Evolutionary conservation across 257 asterid genomes (phyloP), one percentile per base, ranked within the genome.

Genomic region (Capsicum pubescens): DNA sequence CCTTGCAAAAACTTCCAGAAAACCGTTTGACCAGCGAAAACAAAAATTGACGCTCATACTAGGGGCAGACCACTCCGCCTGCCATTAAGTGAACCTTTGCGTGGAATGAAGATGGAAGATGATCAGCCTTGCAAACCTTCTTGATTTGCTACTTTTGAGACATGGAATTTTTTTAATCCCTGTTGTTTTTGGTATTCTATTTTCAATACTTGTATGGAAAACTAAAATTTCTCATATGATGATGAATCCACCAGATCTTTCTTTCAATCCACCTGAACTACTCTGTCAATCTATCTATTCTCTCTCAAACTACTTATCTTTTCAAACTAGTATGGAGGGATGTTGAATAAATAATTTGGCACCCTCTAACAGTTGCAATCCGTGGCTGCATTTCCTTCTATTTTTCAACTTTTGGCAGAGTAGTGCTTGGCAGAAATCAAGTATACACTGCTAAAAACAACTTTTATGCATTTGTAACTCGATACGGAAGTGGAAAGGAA

Each of bases 1-100:
- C 96, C 50, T 86, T 93, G 80, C 92, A 89, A 84, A 74, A 76
- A 6, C 86, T 93, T 71, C 79, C 91, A 0, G 92, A 85, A 19
- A 91, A 91, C 79, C 79, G 44, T 9, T 26, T 83, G 85, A 87
- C 59, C 44, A 81, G 68, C 46, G 89, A 71, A 85, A 52, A 84
- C 7, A 66, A 32, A 9, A 21, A 57, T 57, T 86, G 81, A 82
- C 67, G 84, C 76, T 84, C 42, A 21, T 19, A 8, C 26, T 50
- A 76, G 81, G 68, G 81, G 74, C 83, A 72, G 19, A 54, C 52
- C 10, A 46, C 2, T 76, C 63, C 81, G 46, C 26, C 81, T 76
- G 64, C 81, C 81, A 76, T 32, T 52, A 32, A 68, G 17, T 67
- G 11, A 67, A 36, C 50, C 42, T 35, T 44, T 67, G 50, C 36